A percentile compares a stretch with the other conserved stretches of the same genome.
Evolutionary conservation across 2,329 filamentous ascomycete genomes (phyloP).

Genomic region (Diaporthe vexans): DNA sequence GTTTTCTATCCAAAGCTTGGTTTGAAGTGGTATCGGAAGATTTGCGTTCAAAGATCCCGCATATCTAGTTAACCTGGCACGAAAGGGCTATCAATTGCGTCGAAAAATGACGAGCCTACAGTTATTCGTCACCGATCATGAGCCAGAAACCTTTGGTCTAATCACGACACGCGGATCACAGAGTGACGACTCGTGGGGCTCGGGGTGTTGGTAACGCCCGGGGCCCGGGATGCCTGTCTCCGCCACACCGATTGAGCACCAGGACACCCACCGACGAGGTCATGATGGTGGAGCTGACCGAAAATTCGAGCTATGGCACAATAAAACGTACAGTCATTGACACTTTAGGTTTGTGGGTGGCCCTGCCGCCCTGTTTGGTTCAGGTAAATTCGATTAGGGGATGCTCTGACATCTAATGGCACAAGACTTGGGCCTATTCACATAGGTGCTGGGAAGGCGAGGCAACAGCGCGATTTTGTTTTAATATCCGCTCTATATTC

Average conservation of each 20-base stretch:
- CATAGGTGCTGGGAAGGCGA: not conserved
- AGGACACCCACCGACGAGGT: not conserved
- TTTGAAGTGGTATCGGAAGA: too few relatives aligned
- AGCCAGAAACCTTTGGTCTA: not conserved
- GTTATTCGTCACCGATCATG: not conserved
- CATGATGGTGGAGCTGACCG: not conserved
- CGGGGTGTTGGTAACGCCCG: conserved; percentile 10
- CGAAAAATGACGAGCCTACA: not conserved
- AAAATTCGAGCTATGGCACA: not conserved
- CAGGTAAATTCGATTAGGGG: too few relatives aligned
- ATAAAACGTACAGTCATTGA: not conserved
- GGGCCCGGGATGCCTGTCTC: conserved; percentile 4
- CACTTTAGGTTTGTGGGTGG: not conserved
- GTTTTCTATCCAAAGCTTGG: too few relatives aligned
- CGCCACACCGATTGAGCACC: not conserved
- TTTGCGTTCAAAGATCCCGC: too few relatives aligned
- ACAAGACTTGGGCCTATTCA: not conserved
- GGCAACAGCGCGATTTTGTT: too few relatives aligned
- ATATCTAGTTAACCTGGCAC: too few relatives aligned
- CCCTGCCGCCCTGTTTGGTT: not conserved
- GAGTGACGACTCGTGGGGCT: conserved; percentile 17
- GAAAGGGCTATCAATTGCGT: not conserved
- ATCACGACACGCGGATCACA: not conserved
- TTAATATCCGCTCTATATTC: not conserved
- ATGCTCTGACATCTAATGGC: too few relatives aligned